Percentiles rank a stretch among this genome's conserved stretches.
Conservation (phyloP, 129 eudicot species). For the Arctium lappa region DNA sequence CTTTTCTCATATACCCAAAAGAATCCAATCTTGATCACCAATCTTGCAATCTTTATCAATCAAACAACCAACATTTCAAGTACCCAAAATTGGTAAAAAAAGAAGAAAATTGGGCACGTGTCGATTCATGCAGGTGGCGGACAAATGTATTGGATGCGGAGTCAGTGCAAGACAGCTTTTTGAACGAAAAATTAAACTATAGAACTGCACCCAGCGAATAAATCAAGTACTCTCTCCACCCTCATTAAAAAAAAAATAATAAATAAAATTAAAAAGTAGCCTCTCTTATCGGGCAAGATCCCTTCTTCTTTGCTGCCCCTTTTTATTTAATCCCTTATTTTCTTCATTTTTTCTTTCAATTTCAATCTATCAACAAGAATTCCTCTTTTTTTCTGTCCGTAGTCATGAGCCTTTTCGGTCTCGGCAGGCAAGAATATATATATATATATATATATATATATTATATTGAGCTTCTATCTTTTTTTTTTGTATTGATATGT, state of each 20-base stretch:
- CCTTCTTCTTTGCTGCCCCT: slow-evolving; percentile 3
- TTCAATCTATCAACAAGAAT: background rate
- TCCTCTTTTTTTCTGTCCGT: background rate
- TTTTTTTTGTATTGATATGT: background rate
- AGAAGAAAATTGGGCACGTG: background rate
- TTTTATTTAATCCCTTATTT: background rate
- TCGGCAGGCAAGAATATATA: slow-evolving; percentile 55
- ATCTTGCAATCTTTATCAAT: background rate
- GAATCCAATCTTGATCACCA: background rate
- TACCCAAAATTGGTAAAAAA: background rate
- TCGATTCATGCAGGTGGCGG: slow-evolving; percentile 1
- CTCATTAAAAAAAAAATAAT: background rate
- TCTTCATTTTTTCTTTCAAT: background rate
- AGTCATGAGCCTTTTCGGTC: slow-evolving; percentile 91
- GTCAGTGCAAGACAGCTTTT: slow-evolving; percentile 50
- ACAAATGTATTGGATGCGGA: slow-evolving; percentile 26
- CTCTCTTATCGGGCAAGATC: slow-evolving; percentile 14
- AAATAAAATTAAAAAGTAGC: background rate
- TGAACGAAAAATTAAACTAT: slow-evolving; percentile 3
- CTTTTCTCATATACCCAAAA: background rate
- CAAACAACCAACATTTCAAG: background rate
- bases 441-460: background rate
- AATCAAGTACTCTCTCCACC: background rate
- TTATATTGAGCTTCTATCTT: too few relatives aligned
- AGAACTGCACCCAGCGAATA: slow-evolving; percentile 16